Evolutionary conservation across 306 rosid species (phyloP).

Genomic region (Lotus japonicus): DNA sequence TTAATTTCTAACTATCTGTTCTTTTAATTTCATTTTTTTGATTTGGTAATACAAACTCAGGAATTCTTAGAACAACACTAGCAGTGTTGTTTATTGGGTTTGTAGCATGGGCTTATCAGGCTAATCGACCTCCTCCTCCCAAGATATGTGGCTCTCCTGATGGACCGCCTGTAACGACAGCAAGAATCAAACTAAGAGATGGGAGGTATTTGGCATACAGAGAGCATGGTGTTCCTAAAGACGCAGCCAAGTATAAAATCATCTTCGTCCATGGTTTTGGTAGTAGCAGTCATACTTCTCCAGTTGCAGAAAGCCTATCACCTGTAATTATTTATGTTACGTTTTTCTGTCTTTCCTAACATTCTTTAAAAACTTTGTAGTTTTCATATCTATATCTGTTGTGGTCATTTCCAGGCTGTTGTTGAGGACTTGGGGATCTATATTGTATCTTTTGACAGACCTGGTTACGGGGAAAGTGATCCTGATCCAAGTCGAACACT

Average conservation of each 20-base stretch:
- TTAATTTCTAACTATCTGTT: too few species aligned
- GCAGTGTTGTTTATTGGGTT: constrained; percentile 51
- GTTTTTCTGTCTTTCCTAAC: neutral
- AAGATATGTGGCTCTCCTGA: constrained; percentile 70
- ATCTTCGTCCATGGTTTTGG: constrained; percentile 50
- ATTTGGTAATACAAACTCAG: constrained; percentile 33
- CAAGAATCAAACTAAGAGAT: constrained; percentile 72
- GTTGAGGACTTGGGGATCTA: constrained; percentile 58
- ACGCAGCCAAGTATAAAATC: constrained; percentile 60
- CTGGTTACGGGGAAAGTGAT: constrained; percentile 96
- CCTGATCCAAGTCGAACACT: constrained; percentile 71
- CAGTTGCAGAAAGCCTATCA: constrained; percentile 37
- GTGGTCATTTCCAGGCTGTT: constrained; percentile 42
- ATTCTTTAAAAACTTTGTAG: neutral
- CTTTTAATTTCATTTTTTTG: too few species aligned
- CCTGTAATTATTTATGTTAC: constrained; percentile 37
- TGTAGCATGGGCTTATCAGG: constrained; percentile 76
- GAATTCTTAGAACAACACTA: constrained; percentile 45
- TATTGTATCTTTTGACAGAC: constrained; percentile 67
- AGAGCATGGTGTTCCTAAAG: constrained; percentile 72
- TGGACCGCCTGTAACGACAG: constrained; percentile 70
- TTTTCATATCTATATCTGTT: constrained; percentile 13
- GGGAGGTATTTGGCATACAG: constrained; percentile 85
- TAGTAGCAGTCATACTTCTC: constrained; percentile 60
- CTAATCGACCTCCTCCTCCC: constrained; percentile 61